A percentile compares a stretch with the other conserved stretches of the same genome.
Evolutionary conservation across 768 basidiomycete species (phyloP).

Genomic region (Cyclocybe aegerita): DNA sequence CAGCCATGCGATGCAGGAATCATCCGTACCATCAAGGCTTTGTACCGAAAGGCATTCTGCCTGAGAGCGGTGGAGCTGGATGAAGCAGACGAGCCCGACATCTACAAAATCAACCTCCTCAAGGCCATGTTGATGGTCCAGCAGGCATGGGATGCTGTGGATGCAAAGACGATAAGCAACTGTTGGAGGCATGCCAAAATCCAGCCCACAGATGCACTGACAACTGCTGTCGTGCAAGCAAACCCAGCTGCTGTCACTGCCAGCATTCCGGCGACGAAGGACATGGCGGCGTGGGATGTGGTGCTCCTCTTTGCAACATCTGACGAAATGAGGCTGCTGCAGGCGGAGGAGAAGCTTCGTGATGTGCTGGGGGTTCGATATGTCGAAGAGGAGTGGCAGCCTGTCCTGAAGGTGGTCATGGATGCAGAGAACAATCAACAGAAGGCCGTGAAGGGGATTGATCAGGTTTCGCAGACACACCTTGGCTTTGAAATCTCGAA

Average conservation of each 20-base stretch:
- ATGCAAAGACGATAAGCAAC: slow-evolving; percentile 31
- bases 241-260: too few species aligned
- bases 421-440: too few species aligned
- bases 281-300: neutral
- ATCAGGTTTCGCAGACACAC: too few species aligned
- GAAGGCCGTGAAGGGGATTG: too few species aligned
- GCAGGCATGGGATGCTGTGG: slow-evolving; percentile 31
- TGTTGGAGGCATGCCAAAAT: slow-evolving; percentile 39
- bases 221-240: too few species aligned
- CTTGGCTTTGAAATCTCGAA: too few species aligned
- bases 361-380: neutral
- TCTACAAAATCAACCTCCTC: slow-evolving; percentile 39
- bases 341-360: neutral
- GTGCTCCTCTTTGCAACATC: neutral
- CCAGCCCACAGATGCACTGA: slow-evolving; percentile 25
- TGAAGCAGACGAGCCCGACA: slow-evolving; percentile 25
- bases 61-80: slow-evolving; percentile 27
- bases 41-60: slow-evolving; percentile 29
- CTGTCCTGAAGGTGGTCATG: too few species aligned
- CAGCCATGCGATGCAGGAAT: slow-evolving; percentile 37
- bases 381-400: too few species aligned
- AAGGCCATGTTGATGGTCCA: slow-evolving; percentile 35
- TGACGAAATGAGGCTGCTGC: neutral
- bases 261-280: too few species aligned
- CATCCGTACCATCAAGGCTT: slow-evolving; percentile 34